Evolutionary conservation across 1,284 basidiomycete genomes (phyloP).

Genomic region (Apiotrichum laibachii): DNA sequence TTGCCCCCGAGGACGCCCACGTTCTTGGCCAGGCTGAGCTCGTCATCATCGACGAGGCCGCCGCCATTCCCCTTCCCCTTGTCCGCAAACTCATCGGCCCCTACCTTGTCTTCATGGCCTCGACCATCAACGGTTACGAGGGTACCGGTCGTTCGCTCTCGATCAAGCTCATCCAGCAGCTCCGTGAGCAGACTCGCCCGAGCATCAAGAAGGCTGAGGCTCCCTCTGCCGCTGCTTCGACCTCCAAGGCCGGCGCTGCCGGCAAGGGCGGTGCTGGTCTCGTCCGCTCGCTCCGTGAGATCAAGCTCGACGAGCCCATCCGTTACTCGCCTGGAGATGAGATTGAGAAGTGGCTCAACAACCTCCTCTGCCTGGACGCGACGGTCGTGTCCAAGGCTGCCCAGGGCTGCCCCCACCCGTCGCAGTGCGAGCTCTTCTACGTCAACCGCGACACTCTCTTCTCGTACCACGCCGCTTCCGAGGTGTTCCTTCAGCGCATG

Average conservation of each 20-base stretch:
- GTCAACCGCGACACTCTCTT: conserved; percentile 96
- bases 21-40: conserved; percentile 97
- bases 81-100: conserved; percentile 94
- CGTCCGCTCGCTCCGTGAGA: conserved; percentile 80
- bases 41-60: conserved; percentile 97
- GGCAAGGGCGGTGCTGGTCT: conserved; percentile 49
- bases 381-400: conserved; percentile 63
- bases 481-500: conserved; percentile 95
- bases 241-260: conserved; percentile 43
- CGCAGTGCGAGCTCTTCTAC: conserved; percentile 90
- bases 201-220: conserved; percentile 55
- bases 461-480: conserved; percentile 93
- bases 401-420: conserved; percentile 88
- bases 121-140: conserved; percentile 99
- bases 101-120: conserved; percentile 97
- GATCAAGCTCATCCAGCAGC: conserved; percentile 95
- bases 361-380: conserved; percentile 89
- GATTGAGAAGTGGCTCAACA: conserved; percentile 93
- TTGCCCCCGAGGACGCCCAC: conserved; percentile 95
- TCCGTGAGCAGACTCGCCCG: conserved; percentile 78
- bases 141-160: conserved; percentile 96
- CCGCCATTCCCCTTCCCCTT: conserved; percentile 92
- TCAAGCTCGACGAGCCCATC: conserved; percentile 93
- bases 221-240: conserved; percentile 25
- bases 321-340: conserved; percentile 85